Evolutionary conservation across 192 early-diverging fungal species (phyloP).

Genomic region (Podila epicladia): DNA sequence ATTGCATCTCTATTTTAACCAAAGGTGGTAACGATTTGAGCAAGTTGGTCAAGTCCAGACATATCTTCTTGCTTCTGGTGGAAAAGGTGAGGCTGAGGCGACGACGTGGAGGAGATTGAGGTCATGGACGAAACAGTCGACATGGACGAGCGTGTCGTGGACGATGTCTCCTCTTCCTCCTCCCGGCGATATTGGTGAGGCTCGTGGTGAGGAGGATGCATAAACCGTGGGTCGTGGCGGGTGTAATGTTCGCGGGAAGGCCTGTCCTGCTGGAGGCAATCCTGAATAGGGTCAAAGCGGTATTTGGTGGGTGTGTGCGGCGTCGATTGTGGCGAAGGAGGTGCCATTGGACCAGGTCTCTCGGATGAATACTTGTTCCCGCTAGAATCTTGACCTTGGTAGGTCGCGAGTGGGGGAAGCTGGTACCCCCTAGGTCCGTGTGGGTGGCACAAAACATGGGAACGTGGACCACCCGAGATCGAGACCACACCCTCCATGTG

Average conservation of each 20-base stretch:
- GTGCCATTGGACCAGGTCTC: background rate
- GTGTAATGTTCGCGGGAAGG: slow-evolving; percentile 10
- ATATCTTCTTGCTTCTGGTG: slow-evolving; percentile 17
- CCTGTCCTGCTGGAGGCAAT: slow-evolving; percentile 47
- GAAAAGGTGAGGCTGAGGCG: background rate
- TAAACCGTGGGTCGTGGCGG: slow-evolving; percentile 4
- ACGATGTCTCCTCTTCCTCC: slow-evolving; percentile 22
- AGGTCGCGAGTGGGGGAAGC: slow-evolving; percentile 14
- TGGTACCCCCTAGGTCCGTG: slow-evolving; percentile 16
- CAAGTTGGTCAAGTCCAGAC: slow-evolving; percentile 41
- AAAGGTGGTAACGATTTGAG: slow-evolving; percentile 45
- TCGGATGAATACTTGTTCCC: background rate
- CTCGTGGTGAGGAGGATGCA: background rate
- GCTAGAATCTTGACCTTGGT: slow-evolving; percentile 13
- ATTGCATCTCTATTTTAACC: slow-evolving; percentile 11
- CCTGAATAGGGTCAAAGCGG: slow-evolving; percentile 47
- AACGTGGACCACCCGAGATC: slow-evolving; percentile 2
- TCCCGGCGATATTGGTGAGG: background rate
- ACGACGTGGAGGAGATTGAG: slow-evolving; percentile 26
- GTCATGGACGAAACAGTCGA: slow-evolving; percentile 34
- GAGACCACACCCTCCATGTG: slow-evolving; percentile 39
- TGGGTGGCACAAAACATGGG: slow-evolving; percentile 13
- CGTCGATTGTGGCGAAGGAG: slow-evolving; percentile 42
- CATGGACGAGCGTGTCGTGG: slow-evolving; percentile 13
- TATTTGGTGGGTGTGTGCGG: slow-evolving; percentile 49